Conservation (phyloP, 31 red algal species). For the Pterothamnion heteromorphum region DNA sequence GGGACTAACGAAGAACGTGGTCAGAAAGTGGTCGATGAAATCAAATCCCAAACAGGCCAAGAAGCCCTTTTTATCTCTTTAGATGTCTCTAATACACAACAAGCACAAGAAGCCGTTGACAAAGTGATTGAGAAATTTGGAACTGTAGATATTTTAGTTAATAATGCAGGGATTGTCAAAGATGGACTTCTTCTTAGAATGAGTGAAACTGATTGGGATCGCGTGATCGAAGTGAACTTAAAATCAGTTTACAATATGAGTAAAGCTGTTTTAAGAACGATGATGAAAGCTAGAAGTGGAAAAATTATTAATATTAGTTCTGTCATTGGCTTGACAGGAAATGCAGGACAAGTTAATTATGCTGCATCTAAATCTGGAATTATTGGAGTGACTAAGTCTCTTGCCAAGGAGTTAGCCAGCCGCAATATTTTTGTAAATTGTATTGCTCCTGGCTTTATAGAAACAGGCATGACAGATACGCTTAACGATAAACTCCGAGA, state of each 20-base stretch:
- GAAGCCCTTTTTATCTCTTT: slow-evolving; percentile 80
- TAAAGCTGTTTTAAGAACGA: slow-evolving; percentile 78
- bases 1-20: slow-evolving; percentile 62
- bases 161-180: slow-evolving; percentile 95
- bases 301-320: slow-evolving; percentile 95
- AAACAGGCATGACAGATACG: slow-evolving; percentile 89
- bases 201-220: slow-evolving; percentile 83
- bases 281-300: slow-evolving; percentile 91
- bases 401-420: slow-evolving; percentile 86
- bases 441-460: slow-evolving; percentile 98
- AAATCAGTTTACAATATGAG: slow-evolving; percentile 86
- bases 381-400: slow-evolving; percentile 79
- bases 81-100: slow-evolving; percentile 64
- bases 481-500: slow-evolving; percentile 57
- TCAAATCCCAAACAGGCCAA: slow-evolving; percentile 65
- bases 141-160: slow-evolving; percentile 81
- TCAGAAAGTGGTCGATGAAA: slow-evolving; percentile 69
- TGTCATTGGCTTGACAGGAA: slow-evolving; percentile 90
- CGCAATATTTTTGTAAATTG: slow-evolving; percentile 87
- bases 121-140: slow-evolving; percentile 64
- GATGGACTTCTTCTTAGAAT: slow-evolving; percentile 90
- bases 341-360: slow-evolving; percentile 98
- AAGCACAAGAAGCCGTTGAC: slow-evolving; percentile 73
- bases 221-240: slow-evolving; percentile 94
- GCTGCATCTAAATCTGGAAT: slow-evolving; percentile 92